Base-by-base conservation (phyloP, 1,284 basidiomycete genomes). In the Wallemia hederae region DNA sequence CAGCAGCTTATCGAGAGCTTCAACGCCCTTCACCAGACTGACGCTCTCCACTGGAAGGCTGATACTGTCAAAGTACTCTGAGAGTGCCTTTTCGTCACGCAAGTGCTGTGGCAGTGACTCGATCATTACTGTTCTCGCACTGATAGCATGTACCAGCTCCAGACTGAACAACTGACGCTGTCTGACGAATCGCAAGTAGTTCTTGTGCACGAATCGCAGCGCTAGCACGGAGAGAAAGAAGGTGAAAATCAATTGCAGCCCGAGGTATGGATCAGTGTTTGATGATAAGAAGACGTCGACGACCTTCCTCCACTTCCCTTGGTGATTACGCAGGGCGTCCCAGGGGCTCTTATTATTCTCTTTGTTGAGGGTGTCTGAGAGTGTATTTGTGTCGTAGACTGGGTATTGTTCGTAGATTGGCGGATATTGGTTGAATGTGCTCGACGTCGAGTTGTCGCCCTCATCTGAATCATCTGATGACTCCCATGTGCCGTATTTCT, bases 21-120 rank as follows among this genome's bases (percentile, higher is more conserved):
- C 80, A 0, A 92, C 82, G 64, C 92, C 84, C 59, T 90, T 75
- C 62, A 83, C 85, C 1, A 97, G 76, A n/a, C 79, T 85, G 24
- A 96, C 87, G 66, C 85, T 86, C 72, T 91, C 89, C 3, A 92
- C 88, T 34, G 74, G 75, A 29, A 88, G 71, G 2, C 75, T 77
- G 77, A 86, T 82, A 60, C 78, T 78, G 69, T 96, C 91, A 69
- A 96, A 97, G 71, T 97, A 96, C 64, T 90, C 85, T 0, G 88
- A 86, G 17, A 98, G 74, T 0, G 85, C 77, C 9, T 82, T 78
- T 67, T 96, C 90, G 9, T 82, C 80, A 62, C 82, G 80, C 0
- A 98, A 76, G 65, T 92, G 83, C 2, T 72, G 71, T 0, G 92
- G 92, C 0, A 98, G 76, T 60, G 80, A 78, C 2, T 84, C 83